phyloP scores from a whole-genome alignment of 768 basidiomycete genomes.

The Boletellus ananas region DNA sequence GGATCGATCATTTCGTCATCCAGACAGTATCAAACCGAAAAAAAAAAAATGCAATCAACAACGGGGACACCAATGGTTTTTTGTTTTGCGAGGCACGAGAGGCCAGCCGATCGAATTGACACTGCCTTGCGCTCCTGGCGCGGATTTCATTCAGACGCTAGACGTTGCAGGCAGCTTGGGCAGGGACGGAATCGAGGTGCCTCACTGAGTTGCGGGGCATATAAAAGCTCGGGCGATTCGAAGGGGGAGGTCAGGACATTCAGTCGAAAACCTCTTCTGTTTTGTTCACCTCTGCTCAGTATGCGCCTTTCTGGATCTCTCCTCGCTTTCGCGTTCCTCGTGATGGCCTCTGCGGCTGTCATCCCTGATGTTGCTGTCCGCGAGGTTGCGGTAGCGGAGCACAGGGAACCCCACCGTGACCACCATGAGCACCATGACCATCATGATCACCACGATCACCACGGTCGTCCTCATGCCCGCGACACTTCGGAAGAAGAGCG shows the following conservation, averaged over 20 bases:
- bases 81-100: no score
- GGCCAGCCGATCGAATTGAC: no score
- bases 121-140: no score
- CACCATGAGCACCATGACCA: not conserved
- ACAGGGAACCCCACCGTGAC: not conserved
- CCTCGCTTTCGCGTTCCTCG: constrained; percentile 2
- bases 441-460: no score
- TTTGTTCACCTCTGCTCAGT: not conserved
- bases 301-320: constrained; percentile 4
- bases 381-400: not conserved
- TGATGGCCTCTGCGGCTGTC: not conserved
- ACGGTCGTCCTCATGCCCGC: no score
- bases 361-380: not conserved
- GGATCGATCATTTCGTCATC: no score
- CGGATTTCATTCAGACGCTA: no score
- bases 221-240: not conserved
- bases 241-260: not conserved
- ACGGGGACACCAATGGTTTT: no score
- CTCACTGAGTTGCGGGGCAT: not conserved
- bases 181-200: not conserved
- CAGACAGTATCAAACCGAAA: no score
- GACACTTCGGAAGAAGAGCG: no score
- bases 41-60: no score
- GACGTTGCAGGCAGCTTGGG: not conserved
- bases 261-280: not conserved